phyloP scores from a whole-genome alignment of 2,329 filamentous ascomycete species.

The Ascochyta koolunga region DNA sequence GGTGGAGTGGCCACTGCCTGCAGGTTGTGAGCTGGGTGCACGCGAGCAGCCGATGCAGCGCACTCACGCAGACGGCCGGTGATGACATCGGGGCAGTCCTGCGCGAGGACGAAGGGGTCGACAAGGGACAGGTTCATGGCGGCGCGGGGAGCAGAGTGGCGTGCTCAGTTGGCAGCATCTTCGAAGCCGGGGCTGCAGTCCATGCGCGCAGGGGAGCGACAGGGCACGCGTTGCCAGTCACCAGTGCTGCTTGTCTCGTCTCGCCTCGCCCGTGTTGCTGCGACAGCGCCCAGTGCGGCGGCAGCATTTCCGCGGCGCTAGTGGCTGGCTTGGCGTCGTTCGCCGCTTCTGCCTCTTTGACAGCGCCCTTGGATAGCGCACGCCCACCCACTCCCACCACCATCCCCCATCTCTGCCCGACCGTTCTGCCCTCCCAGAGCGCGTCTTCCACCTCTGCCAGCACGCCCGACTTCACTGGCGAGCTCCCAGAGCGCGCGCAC shows the following conservation, averaged over 20 bases:
- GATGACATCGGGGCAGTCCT: conserved; percentile 89
- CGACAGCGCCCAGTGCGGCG: not conserved
- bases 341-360: conserved; percentile 16
- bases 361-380: conserved; percentile 19
- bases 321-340: conserved; percentile 4
- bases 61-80: conserved; percentile 79
- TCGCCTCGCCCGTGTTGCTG: not conserved
- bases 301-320: conserved; percentile 7
- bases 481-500: conserved; percentile 35
- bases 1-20: conserved; percentile 67
- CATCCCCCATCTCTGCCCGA: conserved; percentile 38
- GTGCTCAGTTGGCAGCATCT: conserved; percentile 30
- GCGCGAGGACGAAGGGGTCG: conserved; percentile 73
- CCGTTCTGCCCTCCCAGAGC: conserved; percentile 40
- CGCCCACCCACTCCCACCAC: conserved; percentile 35
- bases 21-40: conserved; percentile 21
- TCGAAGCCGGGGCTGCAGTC: conserved; percentile 20
- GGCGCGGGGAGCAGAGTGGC: conserved; percentile 18
- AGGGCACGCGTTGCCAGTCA: conserved; percentile 2
- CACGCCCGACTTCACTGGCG: conserved; percentile 33
- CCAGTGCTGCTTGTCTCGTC: not conserved
- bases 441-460: conserved; percentile 37
- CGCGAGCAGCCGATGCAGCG: conserved; percentile 22
- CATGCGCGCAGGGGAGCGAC: conserved; percentile 8
- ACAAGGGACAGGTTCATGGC: conserved; percentile 74